Percentiles rank a stretch among this genome's conserved stretches.
Conservation (phyloP, 495 filamentous ascomycete species). For the Podospora tetraspora region DNA sequence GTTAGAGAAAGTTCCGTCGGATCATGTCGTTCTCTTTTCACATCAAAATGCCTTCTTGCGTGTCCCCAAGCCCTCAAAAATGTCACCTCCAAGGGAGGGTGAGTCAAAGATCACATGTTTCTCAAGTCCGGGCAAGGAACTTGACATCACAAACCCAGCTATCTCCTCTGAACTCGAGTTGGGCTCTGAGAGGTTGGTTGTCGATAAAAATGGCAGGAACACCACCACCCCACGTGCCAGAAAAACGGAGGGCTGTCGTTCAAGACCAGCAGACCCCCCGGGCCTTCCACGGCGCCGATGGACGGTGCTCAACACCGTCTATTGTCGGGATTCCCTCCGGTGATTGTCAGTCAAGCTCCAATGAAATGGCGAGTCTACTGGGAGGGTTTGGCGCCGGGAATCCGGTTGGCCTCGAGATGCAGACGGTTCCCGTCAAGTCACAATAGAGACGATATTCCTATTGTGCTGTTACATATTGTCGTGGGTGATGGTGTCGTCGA, state of each 20-base stretch:
- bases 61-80: neutral
- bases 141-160: neutral
- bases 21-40: no score
- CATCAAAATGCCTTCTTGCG: neutral
- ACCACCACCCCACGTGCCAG: neutral
- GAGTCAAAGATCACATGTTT: neutral
- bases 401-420: neutral
- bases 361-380: neutral
- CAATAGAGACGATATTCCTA: neutral
- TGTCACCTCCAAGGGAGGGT: neutral
- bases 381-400: neutral
- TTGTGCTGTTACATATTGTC: neutral
- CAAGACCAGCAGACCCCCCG: neutral
- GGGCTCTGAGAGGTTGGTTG: neutral
- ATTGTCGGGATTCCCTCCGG: neutral
- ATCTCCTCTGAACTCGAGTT: neutral
- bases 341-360: neutral
- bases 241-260: neutral
- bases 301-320: neutral
- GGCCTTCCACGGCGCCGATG: neutral
- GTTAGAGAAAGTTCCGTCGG: no score
- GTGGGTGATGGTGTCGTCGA: neutral
- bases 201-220: neutral
- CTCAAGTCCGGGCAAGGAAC: neutral
- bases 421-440: neutral